These are phyloP conservation scores for Sicyos baderoa DNA, from an alignment of 306 rosid species.

Conservation along the genomic window DNA sequence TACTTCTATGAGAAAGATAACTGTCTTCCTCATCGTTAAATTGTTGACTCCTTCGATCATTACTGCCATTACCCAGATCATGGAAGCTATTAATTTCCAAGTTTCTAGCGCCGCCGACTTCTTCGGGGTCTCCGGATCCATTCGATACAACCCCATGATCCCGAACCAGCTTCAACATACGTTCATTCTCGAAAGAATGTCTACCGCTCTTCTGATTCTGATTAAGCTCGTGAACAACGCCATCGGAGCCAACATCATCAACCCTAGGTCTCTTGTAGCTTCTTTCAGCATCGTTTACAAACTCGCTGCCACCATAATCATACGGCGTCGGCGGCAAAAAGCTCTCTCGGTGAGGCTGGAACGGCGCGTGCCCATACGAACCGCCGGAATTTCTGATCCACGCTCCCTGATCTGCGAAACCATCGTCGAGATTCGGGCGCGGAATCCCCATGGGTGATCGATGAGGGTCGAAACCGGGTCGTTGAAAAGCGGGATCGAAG, in stretches of 20 bases:
- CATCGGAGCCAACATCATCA: conserved; percentile 27
- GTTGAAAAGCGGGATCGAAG: conserved; percentile 20
- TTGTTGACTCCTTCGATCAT: conserved; percentile 12
- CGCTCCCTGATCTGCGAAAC: conserved; percentile 23
- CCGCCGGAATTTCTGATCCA: conserved; percentile 31
- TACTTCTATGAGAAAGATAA: not conserved
- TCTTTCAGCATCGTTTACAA: conserved; percentile 37
- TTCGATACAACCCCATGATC: conserved; percentile 55
- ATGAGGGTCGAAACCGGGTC: conserved; percentile 25
- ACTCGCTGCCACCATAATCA: conserved; percentile 26
- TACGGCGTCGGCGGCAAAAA: conserved; percentile 25
- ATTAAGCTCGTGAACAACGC: conserved; percentile 16
- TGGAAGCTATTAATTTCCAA: not conserved
- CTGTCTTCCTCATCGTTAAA: not conserved
- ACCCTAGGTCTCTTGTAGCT: conserved; percentile 55
- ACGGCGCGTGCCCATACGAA: conserved; percentile 23
- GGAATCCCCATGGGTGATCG: conserved; percentile 14
- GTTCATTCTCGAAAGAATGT: conserved; percentile 42
- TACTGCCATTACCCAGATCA: conserved; percentile 10
- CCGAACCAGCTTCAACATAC: conserved; percentile 69
- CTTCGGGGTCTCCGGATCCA: conserved; percentile 16
- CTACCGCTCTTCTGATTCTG: conserved; percentile 12
- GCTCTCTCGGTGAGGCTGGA: conserved; percentile 21
- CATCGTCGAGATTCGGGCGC: conserved; percentile 22
- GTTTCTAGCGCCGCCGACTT: not conserved